Evolutionary conservation across 2,329 filamentous ascomycete genomes (phyloP).

Genomic region (Aspergillus vadensis): DNA sequence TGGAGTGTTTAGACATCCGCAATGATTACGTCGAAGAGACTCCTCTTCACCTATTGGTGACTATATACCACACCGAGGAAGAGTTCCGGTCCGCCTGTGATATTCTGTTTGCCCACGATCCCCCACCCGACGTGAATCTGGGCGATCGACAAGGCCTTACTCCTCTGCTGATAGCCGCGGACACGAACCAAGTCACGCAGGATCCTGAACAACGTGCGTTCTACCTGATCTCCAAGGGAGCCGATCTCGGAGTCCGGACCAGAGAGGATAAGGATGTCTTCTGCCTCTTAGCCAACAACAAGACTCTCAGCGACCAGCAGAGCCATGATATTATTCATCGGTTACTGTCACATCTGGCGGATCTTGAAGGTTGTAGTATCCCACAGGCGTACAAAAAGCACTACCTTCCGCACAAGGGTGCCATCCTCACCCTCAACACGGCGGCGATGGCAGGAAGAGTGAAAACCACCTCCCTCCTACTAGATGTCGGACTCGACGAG

Average conservation of each 20-base stretch:
- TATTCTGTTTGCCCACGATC: slow-evolving; percentile 21
- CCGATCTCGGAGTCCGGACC: slow-evolving; percentile 14
- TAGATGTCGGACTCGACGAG: slow-evolving; percentile 20
- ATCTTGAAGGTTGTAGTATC: background rate
- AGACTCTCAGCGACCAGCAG: slow-evolving; percentile 22
- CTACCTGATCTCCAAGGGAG: slow-evolving; percentile 27
- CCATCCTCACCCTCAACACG: slow-evolving; percentile 17
- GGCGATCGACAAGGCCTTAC: slow-evolving; percentile 22
- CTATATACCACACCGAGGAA: slow-evolving; percentile 24
- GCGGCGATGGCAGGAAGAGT: slow-evolving; percentile 22
- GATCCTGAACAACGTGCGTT: slow-evolving; percentile 20
- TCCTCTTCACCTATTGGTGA: slow-evolving; percentile 26
- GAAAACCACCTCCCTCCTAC: slow-evolving; percentile 20
- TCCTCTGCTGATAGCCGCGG: slow-evolving; percentile 25
- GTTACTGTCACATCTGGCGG: slow-evolving; percentile 19
- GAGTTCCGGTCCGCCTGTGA: slow-evolving; percentile 28
- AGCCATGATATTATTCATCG: slow-evolving; percentile 25
- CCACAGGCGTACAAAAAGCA: slow-evolving; percentile 19
- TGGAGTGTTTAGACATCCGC: slow-evolving; percentile 20
- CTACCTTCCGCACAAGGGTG: slow-evolving; percentile 17
- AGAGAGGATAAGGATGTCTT: slow-evolving; percentile 25
- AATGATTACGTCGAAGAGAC: slow-evolving; percentile 25
- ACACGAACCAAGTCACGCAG: slow-evolving; percentile 14
- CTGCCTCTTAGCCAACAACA: slow-evolving; percentile 25
- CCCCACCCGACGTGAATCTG: slow-evolving; percentile 24